Evolutionary conservation across 352 stramenopile genomes (phyloP).

Genomic region (Elongisporangium senticosum): DNA sequence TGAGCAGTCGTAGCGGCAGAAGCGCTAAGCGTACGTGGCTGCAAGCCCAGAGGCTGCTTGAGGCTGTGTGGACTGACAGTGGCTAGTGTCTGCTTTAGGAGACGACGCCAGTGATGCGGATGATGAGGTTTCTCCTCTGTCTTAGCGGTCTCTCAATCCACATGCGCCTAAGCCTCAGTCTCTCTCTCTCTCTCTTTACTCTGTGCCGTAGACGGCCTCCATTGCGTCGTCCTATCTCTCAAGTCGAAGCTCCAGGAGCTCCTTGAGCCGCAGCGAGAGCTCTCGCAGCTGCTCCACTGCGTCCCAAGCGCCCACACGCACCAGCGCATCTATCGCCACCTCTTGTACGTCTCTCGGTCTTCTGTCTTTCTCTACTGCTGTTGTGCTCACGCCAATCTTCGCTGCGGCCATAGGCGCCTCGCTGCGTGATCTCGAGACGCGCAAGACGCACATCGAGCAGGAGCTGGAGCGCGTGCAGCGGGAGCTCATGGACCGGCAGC

Average conservation of each 20-base stretch:
- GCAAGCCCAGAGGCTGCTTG: no score
- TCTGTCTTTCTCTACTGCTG: neutral
- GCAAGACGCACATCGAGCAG: slow-evolving; percentile 55
- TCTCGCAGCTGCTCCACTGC: slow-evolving; percentile 5
- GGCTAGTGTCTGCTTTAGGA: neutral
- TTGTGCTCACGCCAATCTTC: neutral
- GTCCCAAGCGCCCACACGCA: neutral
- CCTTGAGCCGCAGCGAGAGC: slow-evolving; percentile 3
- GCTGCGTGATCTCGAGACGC: slow-evolving; percentile 43
- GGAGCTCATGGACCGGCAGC: slow-evolving; percentile 25
- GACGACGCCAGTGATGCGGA: neutral
- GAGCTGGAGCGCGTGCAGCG: slow-evolving; percentile 38
- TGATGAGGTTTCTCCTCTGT: neutral
- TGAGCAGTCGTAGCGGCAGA: neutral
- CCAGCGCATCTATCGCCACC: slow-evolving; percentile 23
- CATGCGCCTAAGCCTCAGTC: neutral
- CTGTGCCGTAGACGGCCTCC: slow-evolving; percentile 17
- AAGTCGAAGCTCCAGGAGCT: slow-evolving; percentile 6
- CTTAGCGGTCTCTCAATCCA: neutral
- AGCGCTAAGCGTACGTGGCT: neutral
- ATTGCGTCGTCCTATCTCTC: slow-evolving; percentile 6
- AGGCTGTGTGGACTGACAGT: neutral
- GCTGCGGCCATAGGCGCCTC: slow-evolving; percentile 25
- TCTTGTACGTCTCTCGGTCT: slow-evolving; percentile 20
- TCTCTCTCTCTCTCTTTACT: slow-evolving; percentile 1